phyloP scores from a whole-genome alignment of 306 rosid genomes.

The Comarum palustre region DNA sequence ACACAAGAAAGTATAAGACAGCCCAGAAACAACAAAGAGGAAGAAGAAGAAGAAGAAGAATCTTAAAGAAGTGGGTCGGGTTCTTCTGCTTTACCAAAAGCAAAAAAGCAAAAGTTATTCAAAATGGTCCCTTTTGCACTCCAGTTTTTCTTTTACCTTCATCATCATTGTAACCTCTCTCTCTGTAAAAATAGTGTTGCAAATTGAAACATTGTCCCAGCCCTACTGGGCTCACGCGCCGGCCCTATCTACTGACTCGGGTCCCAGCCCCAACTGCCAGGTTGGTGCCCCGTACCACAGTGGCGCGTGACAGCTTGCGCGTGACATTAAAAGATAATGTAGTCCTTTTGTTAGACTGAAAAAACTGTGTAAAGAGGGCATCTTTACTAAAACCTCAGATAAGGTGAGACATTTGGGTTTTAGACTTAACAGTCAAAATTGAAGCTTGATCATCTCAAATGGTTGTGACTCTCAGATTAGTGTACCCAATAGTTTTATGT shows the following conservation, averaged over 20 bases:
- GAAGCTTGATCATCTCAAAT: neutral
- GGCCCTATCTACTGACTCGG: neutral
- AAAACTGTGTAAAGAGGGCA: neutral
- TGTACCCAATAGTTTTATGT: neutral
- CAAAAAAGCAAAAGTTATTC: conserved; percentile 6
- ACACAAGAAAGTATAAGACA: conserved; percentile 19
- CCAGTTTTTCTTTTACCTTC: conserved; percentile 1
- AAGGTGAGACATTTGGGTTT: neutral
- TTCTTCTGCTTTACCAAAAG: conserved; percentile 53
- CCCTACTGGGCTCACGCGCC: neutral
- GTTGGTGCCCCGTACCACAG: neutral
- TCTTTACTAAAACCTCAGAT: neutral
- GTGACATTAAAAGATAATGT: neutral
- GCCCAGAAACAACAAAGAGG: conserved; percentile 11
- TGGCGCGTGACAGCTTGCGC: neutral
- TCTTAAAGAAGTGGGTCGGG: conserved; percentile 35
- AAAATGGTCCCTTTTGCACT: neutral
- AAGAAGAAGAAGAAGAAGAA: conserved; percentile 42
- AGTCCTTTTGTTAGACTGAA: neutral
- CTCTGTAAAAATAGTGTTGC: neutral
- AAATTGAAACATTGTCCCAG: neutral
- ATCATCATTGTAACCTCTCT: neutral
- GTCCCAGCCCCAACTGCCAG: conserved; percentile 1
- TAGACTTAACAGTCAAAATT: neutral
- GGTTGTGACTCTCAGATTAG: neutral